Conservation (phyloP, 139 green algal species). For the Eudorina sp. region DNA sequence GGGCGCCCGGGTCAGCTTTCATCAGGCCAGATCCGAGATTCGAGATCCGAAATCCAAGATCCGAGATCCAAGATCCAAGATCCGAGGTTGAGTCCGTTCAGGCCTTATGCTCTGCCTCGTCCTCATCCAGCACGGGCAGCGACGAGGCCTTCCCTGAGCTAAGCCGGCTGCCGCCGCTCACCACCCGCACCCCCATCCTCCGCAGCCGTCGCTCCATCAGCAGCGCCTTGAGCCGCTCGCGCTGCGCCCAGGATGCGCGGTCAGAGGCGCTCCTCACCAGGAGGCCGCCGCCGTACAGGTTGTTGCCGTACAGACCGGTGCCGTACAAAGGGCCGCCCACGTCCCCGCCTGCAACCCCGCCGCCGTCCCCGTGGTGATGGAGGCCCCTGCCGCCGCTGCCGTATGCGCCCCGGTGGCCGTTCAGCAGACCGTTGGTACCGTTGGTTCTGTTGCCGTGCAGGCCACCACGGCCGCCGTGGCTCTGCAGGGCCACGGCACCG, state of each 20-base stretch:
- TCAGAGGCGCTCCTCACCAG: background rate
- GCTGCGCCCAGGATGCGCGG: background rate
- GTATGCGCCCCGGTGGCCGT: background rate
- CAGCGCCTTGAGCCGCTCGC: background rate
- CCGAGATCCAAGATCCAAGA: no score
- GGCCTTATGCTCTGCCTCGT: background rate
- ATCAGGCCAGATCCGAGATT: no score
- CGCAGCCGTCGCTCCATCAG: conserved; percentile 5
- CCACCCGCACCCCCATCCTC: background rate
- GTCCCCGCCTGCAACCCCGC: no score
- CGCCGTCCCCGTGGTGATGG: background rate
- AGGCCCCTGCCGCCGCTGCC: background rate
- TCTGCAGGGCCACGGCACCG: no score
- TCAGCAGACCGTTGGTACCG: no score
- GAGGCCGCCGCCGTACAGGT: background rate
- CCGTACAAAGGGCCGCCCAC: no score
- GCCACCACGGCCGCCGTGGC: no score
- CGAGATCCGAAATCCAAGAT: no score
- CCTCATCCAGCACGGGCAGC: conserved; percentile 9
- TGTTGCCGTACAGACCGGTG: no score
- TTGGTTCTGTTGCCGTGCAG: no score
- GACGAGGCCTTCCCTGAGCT: background rate
- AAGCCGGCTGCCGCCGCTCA: background rate
- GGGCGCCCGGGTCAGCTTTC: no score
- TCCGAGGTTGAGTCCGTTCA: no score